These are phyloP conservation scores for Lasiodiplodia hormozganensis DNA, from an alignment of 2,329 filamentous ascomycete genomes.

Conservation along the genomic window DNA sequence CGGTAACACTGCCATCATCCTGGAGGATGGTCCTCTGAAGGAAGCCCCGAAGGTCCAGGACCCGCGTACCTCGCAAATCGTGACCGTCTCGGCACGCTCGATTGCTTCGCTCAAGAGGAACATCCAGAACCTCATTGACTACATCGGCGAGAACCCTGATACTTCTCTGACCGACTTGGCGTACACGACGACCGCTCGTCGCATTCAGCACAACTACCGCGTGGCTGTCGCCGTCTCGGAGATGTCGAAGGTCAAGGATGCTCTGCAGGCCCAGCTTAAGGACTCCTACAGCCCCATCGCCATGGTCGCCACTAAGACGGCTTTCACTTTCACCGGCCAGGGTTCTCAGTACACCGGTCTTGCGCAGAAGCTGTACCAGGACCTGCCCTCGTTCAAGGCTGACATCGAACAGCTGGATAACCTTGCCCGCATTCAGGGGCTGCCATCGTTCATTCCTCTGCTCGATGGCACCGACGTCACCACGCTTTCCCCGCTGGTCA, in stretches of 20 bases:
- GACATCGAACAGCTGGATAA: constrained; percentile 59
- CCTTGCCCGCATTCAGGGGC: constrained; percentile 52
- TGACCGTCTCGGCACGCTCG: constrained; percentile 59
- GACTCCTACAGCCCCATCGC: constrained; percentile 60
- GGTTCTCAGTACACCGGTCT: constrained; percentile 61
- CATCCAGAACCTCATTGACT: constrained; percentile 55
- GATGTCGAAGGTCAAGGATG: constrained; percentile 54
- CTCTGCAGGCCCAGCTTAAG: constrained; percentile 56
- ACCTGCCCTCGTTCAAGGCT: constrained; percentile 55
- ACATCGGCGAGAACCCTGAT: constrained; percentile 53
- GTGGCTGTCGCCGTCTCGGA: constrained; percentile 56
- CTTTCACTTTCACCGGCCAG: constrained; percentile 61
- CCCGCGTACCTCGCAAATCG: constrained; percentile 54
- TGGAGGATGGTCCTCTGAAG: constrained; percentile 58
- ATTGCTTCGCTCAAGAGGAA: constrained; percentile 61
- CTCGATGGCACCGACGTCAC: constrained; percentile 57
- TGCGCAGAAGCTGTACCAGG: constrained; percentile 57
- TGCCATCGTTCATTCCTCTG: constrained; percentile 59
- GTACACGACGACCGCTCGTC: constrained; percentile 61
- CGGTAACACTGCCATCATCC: constrained; percentile 60
- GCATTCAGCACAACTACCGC: constrained; percentile 61
- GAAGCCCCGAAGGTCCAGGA: constrained; percentile 51
- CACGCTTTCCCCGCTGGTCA: constrained; percentile 59
- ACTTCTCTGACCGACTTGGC: constrained; percentile 56
- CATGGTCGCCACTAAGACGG: constrained; percentile 59